Conservation (phyloP, 306 rosid species). For the Cicer cuneatum region DNA sequence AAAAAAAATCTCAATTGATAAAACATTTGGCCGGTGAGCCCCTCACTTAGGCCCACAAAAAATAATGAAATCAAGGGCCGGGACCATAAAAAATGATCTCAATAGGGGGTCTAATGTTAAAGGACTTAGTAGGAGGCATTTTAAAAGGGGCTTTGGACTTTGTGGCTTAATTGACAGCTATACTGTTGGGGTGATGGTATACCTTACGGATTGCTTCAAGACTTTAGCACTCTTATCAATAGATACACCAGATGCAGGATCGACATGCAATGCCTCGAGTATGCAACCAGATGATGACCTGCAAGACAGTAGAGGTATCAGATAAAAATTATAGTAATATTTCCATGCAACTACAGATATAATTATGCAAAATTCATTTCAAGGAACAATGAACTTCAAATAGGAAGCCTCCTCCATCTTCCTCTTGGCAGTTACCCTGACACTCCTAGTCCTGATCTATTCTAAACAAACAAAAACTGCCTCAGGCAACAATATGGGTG, state of each 20-base stretch:
- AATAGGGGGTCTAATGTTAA: too few relatives aligned
- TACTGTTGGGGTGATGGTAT: conserved; percentile 22
- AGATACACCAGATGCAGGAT: conserved; percentile 94
- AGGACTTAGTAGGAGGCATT: too few relatives aligned
- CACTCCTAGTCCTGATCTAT: conserved; percentile 81
- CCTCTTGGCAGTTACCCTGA: conserved; percentile 66
- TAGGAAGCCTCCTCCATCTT: conserved; percentile 71
- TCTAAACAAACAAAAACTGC: conserved; percentile 75
- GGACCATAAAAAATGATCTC: too few relatives aligned
- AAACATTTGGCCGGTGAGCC: too few relatives aligned
- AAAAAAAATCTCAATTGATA: too few relatives aligned
- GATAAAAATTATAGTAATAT: conserved; percentile 53
- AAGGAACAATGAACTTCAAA: conserved; percentile 58
- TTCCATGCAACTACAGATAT: conserved; percentile 48
- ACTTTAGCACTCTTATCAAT: conserved; percentile 71
- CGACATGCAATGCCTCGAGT: conserved; percentile 98
- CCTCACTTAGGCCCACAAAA: too few relatives aligned
- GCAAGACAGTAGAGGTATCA: conserved; percentile 64
- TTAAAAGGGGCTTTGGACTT: too few relatives aligned
- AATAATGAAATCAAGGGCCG: too few relatives aligned
- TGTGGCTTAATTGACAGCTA: too few relatives aligned
- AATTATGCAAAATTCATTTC: conserved; percentile 56
- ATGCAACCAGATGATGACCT: conserved; percentile 87
- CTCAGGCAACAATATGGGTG: conserved; percentile 80
- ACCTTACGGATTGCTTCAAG: conserved; percentile 77